Evolutionary conservation across 192 early-diverging fungal genomes (phyloP).

Genomic region (Coemansia umbellata): DNA sequence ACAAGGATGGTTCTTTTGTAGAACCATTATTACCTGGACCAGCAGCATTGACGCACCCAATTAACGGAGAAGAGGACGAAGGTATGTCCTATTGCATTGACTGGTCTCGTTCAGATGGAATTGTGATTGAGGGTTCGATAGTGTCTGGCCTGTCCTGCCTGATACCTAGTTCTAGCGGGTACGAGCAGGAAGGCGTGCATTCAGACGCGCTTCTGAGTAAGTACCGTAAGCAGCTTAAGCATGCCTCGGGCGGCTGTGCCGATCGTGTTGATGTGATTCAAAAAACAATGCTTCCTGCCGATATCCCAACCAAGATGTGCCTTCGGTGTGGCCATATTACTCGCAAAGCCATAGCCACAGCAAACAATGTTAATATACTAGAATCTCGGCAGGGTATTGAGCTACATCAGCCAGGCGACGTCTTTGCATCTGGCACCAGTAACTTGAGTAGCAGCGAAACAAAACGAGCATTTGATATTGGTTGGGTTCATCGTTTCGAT

Average conservation of each 20-base stretch:
- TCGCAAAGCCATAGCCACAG: not conserved
- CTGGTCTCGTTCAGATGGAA: constrained; percentile 46
- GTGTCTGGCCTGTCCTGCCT: constrained; percentile 6
- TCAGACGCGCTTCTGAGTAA: constrained; percentile 1
- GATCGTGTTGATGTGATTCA: constrained; percentile 43
- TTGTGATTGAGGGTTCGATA: constrained; percentile 26
- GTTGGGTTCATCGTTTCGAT: constrained; percentile 37
- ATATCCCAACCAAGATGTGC: constrained; percentile 24
- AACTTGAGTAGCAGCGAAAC: not conserved
- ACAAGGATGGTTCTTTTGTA: too few relatives aligned
- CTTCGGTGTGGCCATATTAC: constrained; percentile 44
- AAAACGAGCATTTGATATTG: not conserved
- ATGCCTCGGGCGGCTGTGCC: constrained; percentile 3
- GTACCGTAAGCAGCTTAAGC: constrained; percentile 12
- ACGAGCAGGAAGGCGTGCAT: not conserved
- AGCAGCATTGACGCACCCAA: not conserved
- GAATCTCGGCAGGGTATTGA: too few relatives aligned
- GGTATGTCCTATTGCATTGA: constrained; percentile 49
- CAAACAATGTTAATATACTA: too few relatives aligned
- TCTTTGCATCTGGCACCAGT: not conserved
- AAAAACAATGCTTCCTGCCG: constrained; percentile 36
- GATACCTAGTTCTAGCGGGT: not conserved
- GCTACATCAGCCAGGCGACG: too few relatives aligned
- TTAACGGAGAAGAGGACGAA: constrained; percentile 4
- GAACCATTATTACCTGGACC: too few relatives aligned